Evolutionary conservation across 2,329 filamentous ascomycete genomes (phyloP), one percentile per base, ranked within the genome.

Genomic region (Alternaria ventricosa): DNA sequence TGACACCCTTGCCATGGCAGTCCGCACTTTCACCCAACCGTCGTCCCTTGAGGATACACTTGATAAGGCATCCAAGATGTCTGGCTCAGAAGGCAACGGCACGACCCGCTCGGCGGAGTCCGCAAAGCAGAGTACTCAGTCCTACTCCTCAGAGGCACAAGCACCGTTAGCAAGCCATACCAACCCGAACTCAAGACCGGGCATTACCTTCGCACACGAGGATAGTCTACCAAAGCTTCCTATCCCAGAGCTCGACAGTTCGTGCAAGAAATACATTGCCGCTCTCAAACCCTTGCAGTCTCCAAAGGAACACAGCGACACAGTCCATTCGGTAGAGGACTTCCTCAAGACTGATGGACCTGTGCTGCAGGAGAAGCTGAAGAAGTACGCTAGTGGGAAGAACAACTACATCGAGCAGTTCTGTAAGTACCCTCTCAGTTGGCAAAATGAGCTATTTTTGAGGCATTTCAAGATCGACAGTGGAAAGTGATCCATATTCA

Each of bases 351-450:
- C 86, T 1, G 94, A 97, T 67, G 96, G 96, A 0, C 92, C 92
- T 0, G 89, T 91, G 49, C 82, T 99, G 51, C 94, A 99, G 77
- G 93, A 96, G 65, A 94, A 91, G 79, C 82, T 98, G 60, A 96
- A 94, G 83, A 89, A 90, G 73, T 99, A 98, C 83, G 94, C 96
- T 9, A 89, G 89, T 53, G 93, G 92, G 47, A 95, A 94, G 82
- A 93, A 93, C 41, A 98, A 95, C 81, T 99, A 97, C 78, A 98
- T 99, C 73, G 96, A 98, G 78, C 96, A 99, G 75, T 99, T 99
- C 74, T 99, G 95, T 97, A 87, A 78, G 92, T 87, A 71, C 51
- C n/a, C 12, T 41, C 13, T 9, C 20, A 36, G 13, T 23, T 8
- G 13, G 12, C 20, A 41, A 3, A 25, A n/a, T 6, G 41, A 11